These are phyloP conservation scores for Candida qinlingensis DNA, from an alignment of 805 yeast genomes.

Conservation along the genomic window DNA sequence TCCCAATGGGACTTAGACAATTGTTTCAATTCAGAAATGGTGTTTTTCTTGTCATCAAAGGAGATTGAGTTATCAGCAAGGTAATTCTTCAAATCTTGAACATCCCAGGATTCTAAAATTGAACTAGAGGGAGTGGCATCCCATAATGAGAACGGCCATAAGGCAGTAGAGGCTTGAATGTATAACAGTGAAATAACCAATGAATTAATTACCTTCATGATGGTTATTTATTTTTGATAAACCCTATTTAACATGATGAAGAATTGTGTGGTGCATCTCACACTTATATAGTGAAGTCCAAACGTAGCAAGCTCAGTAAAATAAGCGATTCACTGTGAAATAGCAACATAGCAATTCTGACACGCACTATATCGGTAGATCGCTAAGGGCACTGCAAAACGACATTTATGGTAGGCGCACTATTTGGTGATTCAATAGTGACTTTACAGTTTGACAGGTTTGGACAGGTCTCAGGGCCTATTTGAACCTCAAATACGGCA, in stretches of 20 bases:
- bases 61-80: slow-evolving; percentile 27
- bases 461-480: no score
- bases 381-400: not conserved
- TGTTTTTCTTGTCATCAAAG: slow-evolving; percentile 20
- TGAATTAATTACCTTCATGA: not conserved
- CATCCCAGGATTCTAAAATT: slow-evolving; percentile 27
- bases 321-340: not conserved
- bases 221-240: not conserved
- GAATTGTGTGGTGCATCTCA: not conserved
- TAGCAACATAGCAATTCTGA: not conserved
- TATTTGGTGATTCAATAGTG: no score
- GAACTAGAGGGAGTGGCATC: slow-evolving; percentile 2
- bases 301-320: not conserved
- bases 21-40: slow-evolving; percentile 22
- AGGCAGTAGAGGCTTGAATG: not conserved
- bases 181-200: not conserved
- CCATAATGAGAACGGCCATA: not conserved
- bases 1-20: slow-evolving; percentile 27
- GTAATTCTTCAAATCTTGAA: slow-evolving; percentile 29
- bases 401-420: no score
- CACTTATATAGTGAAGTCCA: not conserved
- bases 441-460: no score
- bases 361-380: not conserved
- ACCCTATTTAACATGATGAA: no score
- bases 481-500: no score